phyloP scores from a whole-genome alignment of 129 eudicot genomes.

The Erigeron canadensis region DNA sequence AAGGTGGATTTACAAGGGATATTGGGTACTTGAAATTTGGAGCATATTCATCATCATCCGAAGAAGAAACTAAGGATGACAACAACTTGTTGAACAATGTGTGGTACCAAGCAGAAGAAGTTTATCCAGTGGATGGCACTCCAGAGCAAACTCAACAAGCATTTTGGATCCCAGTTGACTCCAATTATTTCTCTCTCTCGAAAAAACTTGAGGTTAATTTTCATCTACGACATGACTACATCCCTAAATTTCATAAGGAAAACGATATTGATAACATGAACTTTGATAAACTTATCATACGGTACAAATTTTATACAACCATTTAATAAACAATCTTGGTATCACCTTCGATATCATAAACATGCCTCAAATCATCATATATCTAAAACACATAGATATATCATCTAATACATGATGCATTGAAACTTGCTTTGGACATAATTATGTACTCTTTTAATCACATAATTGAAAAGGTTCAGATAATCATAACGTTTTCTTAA shows the following conservation, averaged over 20 bases:
- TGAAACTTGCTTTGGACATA: no score
- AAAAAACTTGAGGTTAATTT: conserved; percentile 51
- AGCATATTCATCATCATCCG: conserved; percentile 37
- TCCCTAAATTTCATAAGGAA: no score
- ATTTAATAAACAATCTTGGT: no score
- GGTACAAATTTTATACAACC: no score
- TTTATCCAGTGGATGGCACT: conserved; percentile 54
- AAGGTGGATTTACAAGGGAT: conserved; percentile 69
- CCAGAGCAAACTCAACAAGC: conserved; percentile 62
- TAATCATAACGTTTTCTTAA: neutral
- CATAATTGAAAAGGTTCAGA: neutral
- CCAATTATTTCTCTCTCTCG: conserved; percentile 36
- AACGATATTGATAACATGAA: no score
- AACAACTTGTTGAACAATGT: conserved; percentile 53
- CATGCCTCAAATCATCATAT: no score
- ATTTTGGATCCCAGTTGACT: conserved; percentile 62
- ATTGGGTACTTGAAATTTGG: conserved; percentile 48
- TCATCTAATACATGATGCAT: no score
- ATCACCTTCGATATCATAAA: no score
- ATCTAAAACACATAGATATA: no score
- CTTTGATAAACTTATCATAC: no score
- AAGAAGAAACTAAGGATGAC: neutral
- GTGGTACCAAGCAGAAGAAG: conserved; percentile 72
- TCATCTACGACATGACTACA: no score
- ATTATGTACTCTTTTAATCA: neutral